Evolutionary conservation across 352 stramenopile species (phyloP).

Genomic region (Phytophthora palmivora): DNA sequence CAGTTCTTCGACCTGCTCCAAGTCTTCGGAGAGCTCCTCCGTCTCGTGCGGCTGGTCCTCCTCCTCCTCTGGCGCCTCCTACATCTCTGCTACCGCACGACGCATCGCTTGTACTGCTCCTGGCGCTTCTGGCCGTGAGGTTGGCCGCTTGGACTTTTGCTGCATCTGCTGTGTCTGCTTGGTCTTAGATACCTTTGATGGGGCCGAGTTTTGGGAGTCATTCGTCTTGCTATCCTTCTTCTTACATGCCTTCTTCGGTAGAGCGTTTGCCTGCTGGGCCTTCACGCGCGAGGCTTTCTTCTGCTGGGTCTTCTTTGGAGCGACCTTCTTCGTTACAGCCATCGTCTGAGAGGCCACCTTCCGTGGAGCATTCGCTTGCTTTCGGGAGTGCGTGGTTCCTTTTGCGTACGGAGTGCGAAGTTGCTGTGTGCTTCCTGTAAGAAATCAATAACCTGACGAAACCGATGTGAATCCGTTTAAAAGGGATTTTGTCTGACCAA

Average conservation of each 20-base stretch:
- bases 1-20: background rate
- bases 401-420: constrained; percentile 1
- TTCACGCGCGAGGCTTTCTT: constrained; percentile 8
- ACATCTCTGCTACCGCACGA: too few relatives aligned
- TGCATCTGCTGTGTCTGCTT: too few relatives aligned
- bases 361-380: constrained; percentile 1
- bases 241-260: background rate
- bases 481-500: background rate
- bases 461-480: background rate
- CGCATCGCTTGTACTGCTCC: too few relatives aligned
- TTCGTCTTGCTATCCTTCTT: too few relatives aligned
- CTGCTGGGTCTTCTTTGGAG: constrained; percentile 9
- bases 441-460: constrained; percentile 6
- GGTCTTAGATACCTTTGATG: too few relatives aligned
- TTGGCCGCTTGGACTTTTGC: too few relatives aligned
- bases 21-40: too few relatives aligned
- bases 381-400: constrained; percentile 1
- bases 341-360: too few relatives aligned
- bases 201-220: too few relatives aligned
- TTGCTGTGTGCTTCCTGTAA: background rate
- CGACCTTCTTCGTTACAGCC: background rate
- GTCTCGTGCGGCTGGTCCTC: too few relatives aligned
- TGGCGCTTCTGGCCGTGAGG: too few relatives aligned
- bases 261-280: constrained; percentile 1
- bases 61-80: too few relatives aligned